Base-by-base conservation (phyloP, 2,329 filamentous ascomycete genomes). In the Ophiocordyceps camponoti-rufipedis region DNA sequence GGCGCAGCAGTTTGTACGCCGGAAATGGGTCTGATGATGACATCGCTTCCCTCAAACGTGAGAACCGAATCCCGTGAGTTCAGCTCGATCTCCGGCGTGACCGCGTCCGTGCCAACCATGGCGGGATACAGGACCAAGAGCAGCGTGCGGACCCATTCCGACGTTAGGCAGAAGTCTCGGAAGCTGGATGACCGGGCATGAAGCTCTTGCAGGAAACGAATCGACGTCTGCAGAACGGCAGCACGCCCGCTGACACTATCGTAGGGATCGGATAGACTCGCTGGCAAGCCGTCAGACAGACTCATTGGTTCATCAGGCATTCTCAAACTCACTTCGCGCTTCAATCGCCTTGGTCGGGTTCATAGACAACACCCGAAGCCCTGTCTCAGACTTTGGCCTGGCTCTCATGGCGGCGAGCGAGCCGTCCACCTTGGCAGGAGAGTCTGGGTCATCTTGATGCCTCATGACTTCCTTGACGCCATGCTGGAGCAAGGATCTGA, bases 401-500 rank as follows among this genome's bases (percentile, higher is more conserved):
- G 31, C 28, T 4, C 12, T 33, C 16, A 23, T 19, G 1, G 28
- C 18, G 13, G 28, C 38, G 28, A 14, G 14, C 18, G 44, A 28
- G 31, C 28, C 49, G 51, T 41, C 53, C 18, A 50, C 44, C n/a
- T 51, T 56, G 2, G 53, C 52, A 2, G 75, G 72, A 1, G 75
- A 78, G 44, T 74, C 70, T 1, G 74, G 69, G 49, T 78, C 72
- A 46, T 74, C 70, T 50, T 79, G 74, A 28, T 77, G 70, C 50
- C 72, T 75, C 45, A 80, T 68, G 7, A 84, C 68, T 47, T 82
- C 75, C 50, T 85, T 82, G 19, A 96, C 61, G 0, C 87, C 89
- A 56, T 83, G 80, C 56, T 93, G 85, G 2, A 98, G 66, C 87
- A 98, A 93, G 0, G 80, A 75, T 5, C 79, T 80, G 42, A 98